A percentile compares a stretch with the other conserved stretches of the same genome.
Evolutionary conservation across 345 rosid species (phyloP).

Genomic region (Acer yangbiense): DNA sequence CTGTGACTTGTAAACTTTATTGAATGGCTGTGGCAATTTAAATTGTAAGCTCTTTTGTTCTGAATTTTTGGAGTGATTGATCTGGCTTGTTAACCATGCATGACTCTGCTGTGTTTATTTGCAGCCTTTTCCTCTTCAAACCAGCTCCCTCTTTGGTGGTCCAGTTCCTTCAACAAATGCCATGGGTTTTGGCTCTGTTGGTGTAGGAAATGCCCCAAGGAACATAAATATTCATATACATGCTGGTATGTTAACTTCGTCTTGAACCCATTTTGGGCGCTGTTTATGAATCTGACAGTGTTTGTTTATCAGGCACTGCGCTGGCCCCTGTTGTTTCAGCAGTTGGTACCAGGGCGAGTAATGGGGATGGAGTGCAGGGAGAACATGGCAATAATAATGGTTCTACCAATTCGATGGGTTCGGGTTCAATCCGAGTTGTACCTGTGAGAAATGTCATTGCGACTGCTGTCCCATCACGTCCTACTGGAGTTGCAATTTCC

Average conservation of each 20-base stretch:
- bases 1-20: neutral
- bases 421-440: slow-evolving; percentile 39
- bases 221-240: slow-evolving; percentile 91
- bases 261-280: neutral
- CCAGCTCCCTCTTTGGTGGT: slow-evolving; percentile 68
- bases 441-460: slow-evolving; percentile 54
- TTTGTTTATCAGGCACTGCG: slow-evolving; percentile 48
- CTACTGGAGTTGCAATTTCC: slow-evolving; percentile 36
- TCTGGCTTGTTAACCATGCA: slow-evolving; percentile 9
- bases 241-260: slow-evolving; percentile 65
- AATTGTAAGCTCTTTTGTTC: neutral
- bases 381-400: slow-evolving; percentile 42
- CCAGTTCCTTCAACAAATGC: slow-evolving; percentile 55
- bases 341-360: slow-evolving; percentile 50
- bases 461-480: slow-evolving; percentile 46
- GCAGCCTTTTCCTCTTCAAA: slow-evolving; percentile 94
- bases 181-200: slow-evolving; percentile 48
- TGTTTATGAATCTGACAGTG: slow-evolving; percentile 13
- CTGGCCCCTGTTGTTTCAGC: slow-evolving; percentile 56
- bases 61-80: slow-evolving; percentile 10
- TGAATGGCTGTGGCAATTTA: neutral
- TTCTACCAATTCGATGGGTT: slow-evolving; percentile 27
- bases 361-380: slow-evolving; percentile 54
- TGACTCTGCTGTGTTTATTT: slow-evolving; percentile 26
- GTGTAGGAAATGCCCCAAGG: slow-evolving; percentile 68